A percentile compares a stretch with the other conserved stretches of the same genome.
Conservation (phyloP, 371 early-diverging fungal genomes). For the Haplosporangium sp. region DNA sequence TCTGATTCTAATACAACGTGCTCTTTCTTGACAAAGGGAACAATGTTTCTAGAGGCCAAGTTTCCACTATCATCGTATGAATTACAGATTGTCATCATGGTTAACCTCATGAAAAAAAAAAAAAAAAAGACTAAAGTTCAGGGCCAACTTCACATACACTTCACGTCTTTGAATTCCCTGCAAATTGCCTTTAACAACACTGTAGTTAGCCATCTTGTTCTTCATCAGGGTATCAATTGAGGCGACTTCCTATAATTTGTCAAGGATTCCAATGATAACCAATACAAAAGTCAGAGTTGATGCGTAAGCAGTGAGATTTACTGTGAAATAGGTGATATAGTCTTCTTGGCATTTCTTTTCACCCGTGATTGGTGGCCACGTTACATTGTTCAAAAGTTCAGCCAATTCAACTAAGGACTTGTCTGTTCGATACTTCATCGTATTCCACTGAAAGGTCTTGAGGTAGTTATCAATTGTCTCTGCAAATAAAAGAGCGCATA, state of each 20-base stretch:
- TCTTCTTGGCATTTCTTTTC: no score
- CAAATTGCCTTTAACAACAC: conserved; percentile 82
- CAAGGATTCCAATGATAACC: not conserved
- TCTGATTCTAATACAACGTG: conserved; percentile 93
- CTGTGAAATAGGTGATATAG: not conserved
- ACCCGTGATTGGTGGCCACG: not conserved
- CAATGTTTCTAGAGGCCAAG: conserved; percentile 86
- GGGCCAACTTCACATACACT: conserved; percentile 63
- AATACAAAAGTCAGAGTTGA: not conserved
- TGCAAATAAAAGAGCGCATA: conserved; percentile 36
- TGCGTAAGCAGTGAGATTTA: no score
- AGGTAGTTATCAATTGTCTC: conserved; percentile 88
- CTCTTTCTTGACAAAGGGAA: conserved; percentile 90
- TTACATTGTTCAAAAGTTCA: conserved; percentile 67
- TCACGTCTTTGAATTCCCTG: conserved; percentile 85
- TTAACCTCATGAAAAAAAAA: not conserved
- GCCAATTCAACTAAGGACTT: conserved; percentile 89
- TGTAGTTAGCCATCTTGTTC: conserved; percentile 86
- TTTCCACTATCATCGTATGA: conserved; percentile 77
- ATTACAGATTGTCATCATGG: not conserved
- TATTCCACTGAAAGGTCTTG: conserved; percentile 92
- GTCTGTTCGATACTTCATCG: conserved; percentile 96
- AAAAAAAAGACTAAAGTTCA: not conserved
- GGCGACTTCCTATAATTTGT: conserved; percentile 77
- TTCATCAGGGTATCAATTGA: conserved; percentile 90